These are phyloP conservation scores for Cordyceps farinosa DNA, from an alignment of 2,329 filamentous ascomycete genomes.

Conservation along the genomic window DNA sequence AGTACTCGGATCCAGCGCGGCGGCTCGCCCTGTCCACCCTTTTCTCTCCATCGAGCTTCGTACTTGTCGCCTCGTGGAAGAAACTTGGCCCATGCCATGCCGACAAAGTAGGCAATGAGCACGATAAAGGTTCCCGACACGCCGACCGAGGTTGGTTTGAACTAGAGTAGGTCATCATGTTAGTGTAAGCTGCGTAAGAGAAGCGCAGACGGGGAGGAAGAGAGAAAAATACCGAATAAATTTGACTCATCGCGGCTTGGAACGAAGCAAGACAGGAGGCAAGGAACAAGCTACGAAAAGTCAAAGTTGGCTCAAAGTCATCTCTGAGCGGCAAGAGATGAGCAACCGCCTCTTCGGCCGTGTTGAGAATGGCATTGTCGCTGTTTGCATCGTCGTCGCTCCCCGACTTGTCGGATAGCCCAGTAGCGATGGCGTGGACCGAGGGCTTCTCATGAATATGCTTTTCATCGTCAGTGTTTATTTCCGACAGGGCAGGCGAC, in stretches of 20 bases:
- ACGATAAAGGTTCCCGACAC: slow-evolving; percentile 55
- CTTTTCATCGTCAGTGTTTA: neutral
- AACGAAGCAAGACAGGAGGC: slow-evolving; percentile 48
- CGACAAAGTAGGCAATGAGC: slow-evolving; percentile 53
- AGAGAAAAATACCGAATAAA: slow-evolving; percentile 43
- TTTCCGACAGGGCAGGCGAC: too few species aligned
- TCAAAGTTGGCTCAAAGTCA: slow-evolving; percentile 49
- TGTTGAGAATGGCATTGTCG: slow-evolving; percentile 41
- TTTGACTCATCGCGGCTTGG: slow-evolving; percentile 53
- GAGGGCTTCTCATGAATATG: neutral
- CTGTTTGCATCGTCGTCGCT: slow-evolving; percentile 27
- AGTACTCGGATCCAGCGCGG: slow-evolving; percentile 40
- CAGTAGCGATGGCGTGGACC: neutral
- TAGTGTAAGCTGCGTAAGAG: neutral
- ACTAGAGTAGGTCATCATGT: slow-evolving; percentile 32
- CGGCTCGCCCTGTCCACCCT: slow-evolving; percentile 37
- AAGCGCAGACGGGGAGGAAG: neutral
- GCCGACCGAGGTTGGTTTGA: slow-evolving; percentile 47
- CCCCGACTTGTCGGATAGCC: neutral
- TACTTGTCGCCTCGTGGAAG: slow-evolving; percentile 51
- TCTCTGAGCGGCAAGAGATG: slow-evolving; percentile 51
- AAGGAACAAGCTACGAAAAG: slow-evolving; percentile 50
- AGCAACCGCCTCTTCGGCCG: slow-evolving; percentile 47
- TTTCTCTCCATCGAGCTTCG: slow-evolving; percentile 44
- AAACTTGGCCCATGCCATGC: slow-evolving; percentile 44